Evolutionary conservation across 2,329 filamentous ascomycete genomes (phyloP).

Genomic region (Cyphellophora europaea): DNA sequence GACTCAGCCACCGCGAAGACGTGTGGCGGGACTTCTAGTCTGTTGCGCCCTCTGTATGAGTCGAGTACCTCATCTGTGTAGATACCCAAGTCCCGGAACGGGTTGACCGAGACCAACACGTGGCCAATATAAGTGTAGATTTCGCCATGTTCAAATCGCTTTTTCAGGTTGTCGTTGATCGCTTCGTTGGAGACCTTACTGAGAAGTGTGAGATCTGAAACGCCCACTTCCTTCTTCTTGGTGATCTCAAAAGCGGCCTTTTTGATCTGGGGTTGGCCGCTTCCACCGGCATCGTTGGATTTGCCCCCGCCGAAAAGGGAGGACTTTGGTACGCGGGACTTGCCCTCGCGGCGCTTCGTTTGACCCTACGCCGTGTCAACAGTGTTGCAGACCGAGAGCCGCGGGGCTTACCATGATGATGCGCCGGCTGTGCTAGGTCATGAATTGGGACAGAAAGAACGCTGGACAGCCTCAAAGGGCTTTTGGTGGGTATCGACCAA

Average conservation of each 20-base stretch:
- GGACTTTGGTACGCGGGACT: constrained; percentile 17
- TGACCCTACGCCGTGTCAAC: constrained; percentile 13
- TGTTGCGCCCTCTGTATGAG: constrained; percentile 93
- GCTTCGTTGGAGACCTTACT: constrained; percentile 99
- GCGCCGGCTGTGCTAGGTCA: too few relatives aligned
- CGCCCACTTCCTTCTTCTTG: constrained; percentile 99
- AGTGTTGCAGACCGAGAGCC: background rate
- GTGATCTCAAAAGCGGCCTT: constrained; percentile 92
- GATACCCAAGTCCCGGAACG: constrained; percentile 93
- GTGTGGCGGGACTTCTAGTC: constrained; percentile 84
- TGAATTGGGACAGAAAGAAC: too few relatives aligned
- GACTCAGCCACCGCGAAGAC: constrained; percentile 97
- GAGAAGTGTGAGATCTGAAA: constrained; percentile 92
- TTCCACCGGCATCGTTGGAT: constrained; percentile 25
- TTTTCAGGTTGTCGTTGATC: constrained; percentile 98
- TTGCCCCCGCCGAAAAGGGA: constrained; percentile 20
- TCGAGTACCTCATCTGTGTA: constrained; percentile 92
- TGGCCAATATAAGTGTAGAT: constrained; percentile 99
- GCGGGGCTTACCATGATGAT: constrained; percentile 2
- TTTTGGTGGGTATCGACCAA: too few relatives aligned
- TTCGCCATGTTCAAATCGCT: constrained; percentile 92
- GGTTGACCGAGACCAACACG: constrained; percentile 98
- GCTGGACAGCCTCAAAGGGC: too few relatives aligned
- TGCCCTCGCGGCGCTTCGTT: constrained; percentile 21
- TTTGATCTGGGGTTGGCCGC: constrained; percentile 62